These are phyloP conservation scores for Sodiomyces alkalinus DNA, from an alignment of 2,329 filamentous ascomycete genomes.

Conservation along the genomic window DNA sequence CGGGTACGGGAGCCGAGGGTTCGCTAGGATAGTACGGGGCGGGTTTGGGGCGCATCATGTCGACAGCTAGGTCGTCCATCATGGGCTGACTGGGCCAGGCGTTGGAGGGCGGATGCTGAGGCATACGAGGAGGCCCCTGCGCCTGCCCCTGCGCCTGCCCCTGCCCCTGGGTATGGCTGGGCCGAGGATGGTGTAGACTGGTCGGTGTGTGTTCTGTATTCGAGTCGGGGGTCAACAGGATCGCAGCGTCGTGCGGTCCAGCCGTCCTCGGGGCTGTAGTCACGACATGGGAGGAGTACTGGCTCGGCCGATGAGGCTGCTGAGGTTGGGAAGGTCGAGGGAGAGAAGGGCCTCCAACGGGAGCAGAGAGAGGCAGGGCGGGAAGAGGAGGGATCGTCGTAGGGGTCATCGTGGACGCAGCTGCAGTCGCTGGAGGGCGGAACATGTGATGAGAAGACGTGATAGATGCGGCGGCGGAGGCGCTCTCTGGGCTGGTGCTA, in stretches of 20 bases:
- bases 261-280: no score
- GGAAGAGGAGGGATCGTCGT: no score
- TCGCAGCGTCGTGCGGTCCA: slow-evolving; percentile 28
- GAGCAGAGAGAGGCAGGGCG: no score
- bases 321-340: slow-evolving; percentile 5
- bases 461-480: not conserved
- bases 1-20: slow-evolving; percentile 11
- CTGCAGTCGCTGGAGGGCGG: no score
- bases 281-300: not conserved
- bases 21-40: slow-evolving; percentile 20
- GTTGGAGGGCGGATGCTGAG: slow-evolving; percentile 1
- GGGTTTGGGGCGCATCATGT: slow-evolving; percentile 20
- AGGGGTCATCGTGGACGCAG: no score
- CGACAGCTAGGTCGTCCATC: slow-evolving; percentile 17
- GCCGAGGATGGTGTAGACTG: no score
- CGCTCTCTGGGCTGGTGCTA: slow-evolving; percentile 1
- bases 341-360: no score
- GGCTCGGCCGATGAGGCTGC: slow-evolving; percentile 1
- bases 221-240: slow-evolving; percentile 27
- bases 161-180: no score
- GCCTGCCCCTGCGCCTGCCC: no score
- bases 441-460: not conserved
- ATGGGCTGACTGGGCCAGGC: slow-evolving; percentile 14
- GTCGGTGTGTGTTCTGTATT: no score
- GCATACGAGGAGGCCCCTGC: no score